Evolutionary conservation across 192 early-diverging fungal species (phyloP).

Genomic region (Backusella liffmaniae): DNA sequence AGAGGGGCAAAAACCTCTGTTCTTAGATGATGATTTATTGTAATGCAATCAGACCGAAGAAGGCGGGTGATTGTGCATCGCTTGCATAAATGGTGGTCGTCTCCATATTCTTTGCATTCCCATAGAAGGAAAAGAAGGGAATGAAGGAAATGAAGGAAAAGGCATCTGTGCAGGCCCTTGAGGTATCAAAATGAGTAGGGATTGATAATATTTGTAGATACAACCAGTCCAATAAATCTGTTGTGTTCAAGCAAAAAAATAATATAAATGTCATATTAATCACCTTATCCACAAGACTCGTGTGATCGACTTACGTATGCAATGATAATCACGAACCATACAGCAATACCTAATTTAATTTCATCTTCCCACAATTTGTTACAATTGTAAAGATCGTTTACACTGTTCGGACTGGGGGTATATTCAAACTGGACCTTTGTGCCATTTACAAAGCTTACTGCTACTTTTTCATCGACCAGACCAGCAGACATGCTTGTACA

Average conservation of each 20-base stretch:
- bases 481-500: not conserved
- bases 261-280: not conserved
- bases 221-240: not conserved
- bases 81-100: not conserved
- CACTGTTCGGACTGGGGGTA: slow-evolving; percentile 2
- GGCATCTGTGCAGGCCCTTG: not conserved
- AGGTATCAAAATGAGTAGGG: not conserved
- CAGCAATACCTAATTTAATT: slow-evolving; percentile 22
- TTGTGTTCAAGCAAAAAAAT: not conserved
- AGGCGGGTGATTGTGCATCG: not conserved
- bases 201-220: not conserved
- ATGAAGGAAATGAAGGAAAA: not conserved
- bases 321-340: slow-evolving; percentile 19
- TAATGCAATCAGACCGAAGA: not conserved
- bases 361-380: slow-evolving; percentile 29
- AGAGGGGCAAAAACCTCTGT: no score
- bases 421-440: slow-evolving; percentile 22
- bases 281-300: not conserved
- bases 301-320: slow-evolving; percentile 19
- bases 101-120: not conserved
- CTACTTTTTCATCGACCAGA: slow-evolving; percentile 11
- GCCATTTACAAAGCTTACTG: slow-evolving; percentile 18
- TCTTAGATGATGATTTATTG: no score
- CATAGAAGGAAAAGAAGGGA: not conserved
- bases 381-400: slow-evolving; percentile 25